A percentile compares a stretch with the other conserved stretches of the same genome.
phyloP scores from a whole-genome alignment of 2,329 filamentous ascomycete genomes.

The Neocucurbitaria cava region DNA sequence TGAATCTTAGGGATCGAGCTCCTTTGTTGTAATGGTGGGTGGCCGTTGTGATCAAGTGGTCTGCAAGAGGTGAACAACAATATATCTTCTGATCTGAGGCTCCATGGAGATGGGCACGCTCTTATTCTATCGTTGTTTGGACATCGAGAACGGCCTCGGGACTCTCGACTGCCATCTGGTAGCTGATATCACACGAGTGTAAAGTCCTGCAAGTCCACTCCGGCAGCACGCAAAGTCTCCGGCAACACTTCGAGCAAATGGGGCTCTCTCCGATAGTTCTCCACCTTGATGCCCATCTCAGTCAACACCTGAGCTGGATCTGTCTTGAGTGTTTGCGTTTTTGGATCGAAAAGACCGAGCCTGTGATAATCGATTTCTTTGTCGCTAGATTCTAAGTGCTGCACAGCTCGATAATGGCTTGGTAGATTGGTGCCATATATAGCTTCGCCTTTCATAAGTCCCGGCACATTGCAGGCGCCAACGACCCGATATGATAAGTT shows the following conservation, averaged over 20 bases:
- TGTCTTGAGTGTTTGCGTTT: neutral
- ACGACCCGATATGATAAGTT: conserved; percentile 4
- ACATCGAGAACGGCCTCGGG: no score
- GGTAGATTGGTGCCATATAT: conserved; percentile 5
- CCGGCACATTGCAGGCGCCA: neutral
- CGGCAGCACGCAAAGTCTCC: conserved; percentile 7
- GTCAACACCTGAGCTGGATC: conserved; percentile 8
- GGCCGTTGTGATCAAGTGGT: no score
- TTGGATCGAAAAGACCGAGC: neutral
- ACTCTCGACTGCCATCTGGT: no score
- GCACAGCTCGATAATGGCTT: neutral
- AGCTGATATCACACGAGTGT: neutral
- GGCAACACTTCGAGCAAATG: conserved; percentile 4
- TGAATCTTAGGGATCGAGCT: no score
- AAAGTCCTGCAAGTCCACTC: conserved; percentile 5
- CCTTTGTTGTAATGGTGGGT: no score
- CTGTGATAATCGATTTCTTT: neutral
- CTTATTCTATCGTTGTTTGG: no score
- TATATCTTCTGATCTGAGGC: no score
- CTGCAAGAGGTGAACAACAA: no score
- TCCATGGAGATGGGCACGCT: no score
- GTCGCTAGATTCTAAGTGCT: no score
- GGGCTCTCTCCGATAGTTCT: conserved; percentile 2
- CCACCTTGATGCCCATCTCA: conserved; percentile 10
- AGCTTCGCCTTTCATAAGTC: conserved; percentile 7